phyloP scores from a whole-genome alignment of 164 flowering plant genomes.

The Berberis vulgaris region DNA sequence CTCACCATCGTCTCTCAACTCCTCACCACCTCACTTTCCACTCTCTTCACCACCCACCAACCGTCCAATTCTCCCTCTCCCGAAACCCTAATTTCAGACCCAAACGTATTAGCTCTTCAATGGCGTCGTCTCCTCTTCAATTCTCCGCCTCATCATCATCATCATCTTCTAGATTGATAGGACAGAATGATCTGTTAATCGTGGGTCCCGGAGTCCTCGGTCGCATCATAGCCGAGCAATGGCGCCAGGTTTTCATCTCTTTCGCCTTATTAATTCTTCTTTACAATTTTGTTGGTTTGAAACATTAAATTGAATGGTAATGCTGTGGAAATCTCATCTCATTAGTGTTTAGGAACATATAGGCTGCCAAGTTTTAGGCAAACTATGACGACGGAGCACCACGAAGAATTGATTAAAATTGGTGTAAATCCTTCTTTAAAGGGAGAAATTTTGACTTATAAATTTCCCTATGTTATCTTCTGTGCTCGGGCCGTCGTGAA shows the following conservation, averaged over 20 bases:
- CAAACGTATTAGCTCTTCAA: too few species aligned
- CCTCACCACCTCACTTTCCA: too few species aligned
- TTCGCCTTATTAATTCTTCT: too few species aligned
- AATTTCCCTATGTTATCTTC: conserved; percentile 74
- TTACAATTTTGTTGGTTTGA: too few species aligned
- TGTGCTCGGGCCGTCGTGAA: conserved; percentile 89
- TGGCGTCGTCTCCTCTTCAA: conserved; percentile 5
- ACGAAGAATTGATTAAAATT: conserved; percentile 63
- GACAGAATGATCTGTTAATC: conserved; percentile 58
- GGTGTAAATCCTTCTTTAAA: conserved; percentile 66
- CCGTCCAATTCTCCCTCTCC: too few species aligned
- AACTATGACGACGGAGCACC: conserved; percentile 72
- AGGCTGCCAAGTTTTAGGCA: conserved; percentile 70
- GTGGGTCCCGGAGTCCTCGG: conserved; percentile 96
- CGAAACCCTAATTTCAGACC: too few species aligned
- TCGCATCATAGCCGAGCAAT: conserved; percentile 66
- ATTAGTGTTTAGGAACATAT: conserved; percentile 53
- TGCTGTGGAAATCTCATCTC: background rate
- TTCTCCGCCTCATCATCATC: too few species aligned
- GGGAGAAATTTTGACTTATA: conserved; percentile 21
- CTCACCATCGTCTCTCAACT: too few species aligned
- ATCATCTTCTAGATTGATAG: conserved; percentile 21
- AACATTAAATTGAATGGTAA: too few species aligned
- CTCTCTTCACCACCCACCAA: too few species aligned
- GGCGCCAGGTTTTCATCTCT: conserved; percentile 35